Percentiles rank a stretch among this genome's conserved stretches.
phyloP scores from a whole-genome alignment of 2,329 filamentous ascomycete species.

The Fusarium nurragi region DNA sequence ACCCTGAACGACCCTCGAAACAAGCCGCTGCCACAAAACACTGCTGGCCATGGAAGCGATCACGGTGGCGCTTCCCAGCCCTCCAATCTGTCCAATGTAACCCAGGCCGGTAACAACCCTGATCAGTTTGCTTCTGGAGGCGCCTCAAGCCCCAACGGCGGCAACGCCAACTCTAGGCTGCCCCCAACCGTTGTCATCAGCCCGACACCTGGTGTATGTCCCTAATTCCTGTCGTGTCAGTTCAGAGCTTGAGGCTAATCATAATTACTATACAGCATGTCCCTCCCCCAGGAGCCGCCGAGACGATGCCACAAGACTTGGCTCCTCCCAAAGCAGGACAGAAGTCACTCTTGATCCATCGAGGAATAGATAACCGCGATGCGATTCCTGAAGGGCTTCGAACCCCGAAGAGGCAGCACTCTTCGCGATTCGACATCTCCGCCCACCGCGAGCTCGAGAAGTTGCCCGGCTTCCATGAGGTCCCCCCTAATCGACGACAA shows the following conservation, averaged over 20 bases:
- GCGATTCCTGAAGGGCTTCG: conserved; percentile 88
- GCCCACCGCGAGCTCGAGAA: conserved; percentile 97
- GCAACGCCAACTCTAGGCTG: conserved; percentile 54
- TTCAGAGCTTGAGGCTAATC: conserved; percentile 17
- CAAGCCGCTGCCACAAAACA: conserved; percentile 76
- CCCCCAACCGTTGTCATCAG: conserved; percentile 94
- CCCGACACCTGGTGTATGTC: conserved; percentile 86
- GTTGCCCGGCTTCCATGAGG: conserved; percentile 96
- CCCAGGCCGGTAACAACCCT: conserved; percentile 49
- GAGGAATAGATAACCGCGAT: conserved; percentile 89
- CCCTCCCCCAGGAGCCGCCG: conserved; percentile 89
- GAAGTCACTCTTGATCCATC: conserved; percentile 89
- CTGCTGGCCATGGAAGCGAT: conserved; percentile 56
- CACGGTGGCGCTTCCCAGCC: conserved; percentile 54
- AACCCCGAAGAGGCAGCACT: conserved; percentile 96
- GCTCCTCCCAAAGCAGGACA: conserved; percentile 90
- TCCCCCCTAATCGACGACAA: conserved; percentile 91
- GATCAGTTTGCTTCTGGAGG: conserved; percentile 56
- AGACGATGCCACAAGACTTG: conserved; percentile 98
- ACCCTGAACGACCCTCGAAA: conserved; percentile 86
- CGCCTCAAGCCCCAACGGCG: conserved; percentile 51
- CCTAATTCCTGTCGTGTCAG: conserved; percentile 18
- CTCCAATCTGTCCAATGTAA: conserved; percentile 50
- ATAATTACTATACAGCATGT: conserved; percentile 67
- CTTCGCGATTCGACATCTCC: conserved; percentile 96